These are phyloP conservation scores for Candida boleticola DNA, from an alignment of 805 yeast species.

Conservation along the genomic window DNA sequence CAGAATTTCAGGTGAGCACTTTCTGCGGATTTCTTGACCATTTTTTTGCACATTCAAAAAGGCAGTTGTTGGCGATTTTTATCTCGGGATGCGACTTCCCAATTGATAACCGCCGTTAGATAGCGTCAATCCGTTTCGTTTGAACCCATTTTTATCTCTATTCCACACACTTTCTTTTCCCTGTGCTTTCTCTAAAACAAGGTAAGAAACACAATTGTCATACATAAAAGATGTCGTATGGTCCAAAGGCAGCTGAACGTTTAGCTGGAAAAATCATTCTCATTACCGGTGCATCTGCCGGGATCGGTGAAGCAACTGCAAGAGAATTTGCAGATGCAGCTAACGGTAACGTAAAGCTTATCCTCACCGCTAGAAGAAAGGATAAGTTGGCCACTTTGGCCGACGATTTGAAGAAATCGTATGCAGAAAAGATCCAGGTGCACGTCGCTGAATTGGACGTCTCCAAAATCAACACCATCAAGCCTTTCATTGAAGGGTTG, in stretches of 20 bases:
- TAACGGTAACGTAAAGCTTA: constrained; percentile 64
- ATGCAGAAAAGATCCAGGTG: constrained; percentile 46
- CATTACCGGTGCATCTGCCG: constrained; percentile 96
- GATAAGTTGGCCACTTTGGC: constrained; percentile 56
- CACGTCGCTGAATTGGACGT: constrained; percentile 58
- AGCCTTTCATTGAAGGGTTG: constrained; percentile 49
- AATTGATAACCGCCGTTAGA: no score
- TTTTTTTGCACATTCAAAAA: no score
- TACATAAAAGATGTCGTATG: constrained; percentile 64
- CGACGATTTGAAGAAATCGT: constrained; percentile 43
- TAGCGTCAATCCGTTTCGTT: no score
- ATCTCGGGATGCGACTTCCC: no score
- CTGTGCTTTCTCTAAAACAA: no score
- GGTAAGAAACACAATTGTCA: no score
- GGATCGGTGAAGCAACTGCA: constrained; percentile 94
- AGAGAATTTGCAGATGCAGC: constrained; percentile 77
- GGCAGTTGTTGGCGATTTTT: no score
- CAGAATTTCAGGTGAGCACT: no score
- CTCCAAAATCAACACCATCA: constrained; percentile 37
- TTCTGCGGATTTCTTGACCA: no score
- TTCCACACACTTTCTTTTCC: background rate
- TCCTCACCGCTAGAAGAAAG: constrained; percentile 76
- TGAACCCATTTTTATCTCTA: background rate
- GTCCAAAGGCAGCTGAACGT: constrained; percentile 73
- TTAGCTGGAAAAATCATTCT: constrained; percentile 75